Evolutionary conservation across 2,329 filamentous ascomycete species (phyloP), one percentile per base, ranked within the genome.

Genomic region (Trichophyton benhamiae): DNA sequence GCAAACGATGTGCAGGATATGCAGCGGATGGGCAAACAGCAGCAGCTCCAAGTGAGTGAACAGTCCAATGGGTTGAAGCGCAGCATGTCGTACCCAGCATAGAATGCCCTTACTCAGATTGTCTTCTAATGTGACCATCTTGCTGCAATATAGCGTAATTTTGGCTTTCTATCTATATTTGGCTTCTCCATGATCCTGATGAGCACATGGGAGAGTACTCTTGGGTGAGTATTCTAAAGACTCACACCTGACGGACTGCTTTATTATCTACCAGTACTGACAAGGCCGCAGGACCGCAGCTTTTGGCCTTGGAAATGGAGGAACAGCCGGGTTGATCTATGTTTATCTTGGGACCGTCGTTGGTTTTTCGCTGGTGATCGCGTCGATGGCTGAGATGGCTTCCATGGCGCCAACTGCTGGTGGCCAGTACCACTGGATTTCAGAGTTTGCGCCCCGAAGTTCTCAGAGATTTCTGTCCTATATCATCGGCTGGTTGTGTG

Each of bases 391-490:
- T 20, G 75, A 77, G 63, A 73, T 77, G 69, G 74, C 74, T 36
- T 77, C 75, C 3, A 77, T 77, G 74, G 73, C 74, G 8, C 76
- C 76, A 13, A 76, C 72, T 46, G 70, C 75, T 5, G 73, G 73
- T 42, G 73, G 72, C 15, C 73, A 74, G 57, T 73, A 75, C 58
- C 73, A 76, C 61, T 77, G 73, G 73, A 73, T 76, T 2, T 73
- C 72, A 13, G 72, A 77, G 46, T 77, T 80, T 64, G 75, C 77
- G n/a, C 76, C 77, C 15, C 68, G 63, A 11, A 67, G 65, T 4
- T 71, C 64, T 27, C 75, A 78, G 60, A 77, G 74, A 41, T 72
- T 74, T 36, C 68, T 80, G 0, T 79, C 77, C 59, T 80, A 78
- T 41, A 8, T 61, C 71, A 72, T 60, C 70, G 72, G 52, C 67